Percentiles rank a stretch among this genome's conserved stretches.
phyloP scores from a whole-genome alignment of 2,329 filamentous ascomycete species.

The Aphanocladium album region DNA sequence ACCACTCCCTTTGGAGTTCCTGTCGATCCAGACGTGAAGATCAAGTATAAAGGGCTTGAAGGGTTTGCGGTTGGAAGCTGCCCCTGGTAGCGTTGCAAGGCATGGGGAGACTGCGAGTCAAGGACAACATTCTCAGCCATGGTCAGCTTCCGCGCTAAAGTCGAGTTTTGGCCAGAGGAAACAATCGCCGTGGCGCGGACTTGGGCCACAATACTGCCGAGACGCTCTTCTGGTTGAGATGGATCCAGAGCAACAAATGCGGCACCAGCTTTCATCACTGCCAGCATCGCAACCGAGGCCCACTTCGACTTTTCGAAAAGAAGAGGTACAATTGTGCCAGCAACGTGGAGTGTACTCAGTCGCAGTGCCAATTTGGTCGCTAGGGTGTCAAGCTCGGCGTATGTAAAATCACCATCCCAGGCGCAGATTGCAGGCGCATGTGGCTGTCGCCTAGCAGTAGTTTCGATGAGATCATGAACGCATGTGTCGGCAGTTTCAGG shows the following conservation, averaged over 20 bases:
- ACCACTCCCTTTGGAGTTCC: no score
- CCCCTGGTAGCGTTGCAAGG: no score
- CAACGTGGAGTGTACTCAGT: background rate
- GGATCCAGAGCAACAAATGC: conserved; percentile 19
- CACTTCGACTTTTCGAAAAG: conserved; percentile 13
- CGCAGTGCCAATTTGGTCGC: background rate
- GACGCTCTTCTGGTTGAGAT: background rate
- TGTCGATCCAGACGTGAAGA: no score
- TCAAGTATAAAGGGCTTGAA: no score
- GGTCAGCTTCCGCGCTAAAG: no score
- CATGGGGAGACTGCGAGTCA: no score
- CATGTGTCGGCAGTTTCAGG: background rate
- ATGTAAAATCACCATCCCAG: background rate
- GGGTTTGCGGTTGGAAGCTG: no score
- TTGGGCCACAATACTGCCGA: background rate
- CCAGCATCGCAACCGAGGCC: conserved; percentile 11
- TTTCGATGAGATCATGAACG: background rate
- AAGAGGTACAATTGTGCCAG: background rate
- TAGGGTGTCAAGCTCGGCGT: background rate
- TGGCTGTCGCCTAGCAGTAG: background rate
- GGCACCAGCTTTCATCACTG: conserved; percentile 11
- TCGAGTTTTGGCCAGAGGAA: no score
- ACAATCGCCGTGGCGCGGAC: background rate
- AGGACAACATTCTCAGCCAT: no score
- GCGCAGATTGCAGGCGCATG: conserved; percentile 12